Base-by-base conservation (phyloP, 495 filamentous ascomycete species). In the Geoglossum glabrum region DNA sequence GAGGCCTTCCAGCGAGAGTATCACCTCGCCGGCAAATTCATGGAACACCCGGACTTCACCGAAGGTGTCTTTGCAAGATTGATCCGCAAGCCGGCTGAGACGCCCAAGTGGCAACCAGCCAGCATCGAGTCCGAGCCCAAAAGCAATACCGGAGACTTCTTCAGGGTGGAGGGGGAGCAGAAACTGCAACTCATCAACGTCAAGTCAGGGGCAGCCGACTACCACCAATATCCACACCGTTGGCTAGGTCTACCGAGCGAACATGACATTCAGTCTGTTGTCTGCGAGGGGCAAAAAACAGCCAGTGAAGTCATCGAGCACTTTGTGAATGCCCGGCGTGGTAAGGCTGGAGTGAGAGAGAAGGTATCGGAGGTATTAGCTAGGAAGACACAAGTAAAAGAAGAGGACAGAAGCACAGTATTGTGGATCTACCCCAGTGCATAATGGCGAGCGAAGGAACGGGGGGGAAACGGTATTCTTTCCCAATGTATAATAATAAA, bases 1-100 rank as follows among this genome's bases (percentile, higher is more conserved):
- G 76, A 90, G 68, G 80, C 92, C 0, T 97, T 96, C 75, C 72
- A 79, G 64, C 79, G 81, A 36, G 92, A 98, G 71, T 74, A 88
- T 68, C 72, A 79, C 61, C 81, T 97, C 36, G 86, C 92, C 3
- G 65, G 74, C 43, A 75, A 77, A 55, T 96, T 97, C 74, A 95
- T 97, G 90, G 66, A 70, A 33, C 79, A 86, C 64, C 83, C 79
- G 4, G 92, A 98, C 68, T 98, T 97, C 68, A 77, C 78, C 49
- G 82, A 87, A 68, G 92, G 92, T 40, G 90, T 97, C 46, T 79
- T 77, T 56, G 82, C 87, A 27, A 74, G 78, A 25, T 74, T 97
- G 26, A 76, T 90, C 61, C 73, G 76, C 33, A 86, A 87, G 70
- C 73, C 76, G 15, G 57, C 76, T 23, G 68, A 73, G 55, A 70